A percentile compares a stretch with the other conserved stretches of the same genome.
These are phyloP conservation scores for Leishmania tarentolae DNA, from an alignment of 208 protist genomes.

Conservation along the genomic window DNA sequence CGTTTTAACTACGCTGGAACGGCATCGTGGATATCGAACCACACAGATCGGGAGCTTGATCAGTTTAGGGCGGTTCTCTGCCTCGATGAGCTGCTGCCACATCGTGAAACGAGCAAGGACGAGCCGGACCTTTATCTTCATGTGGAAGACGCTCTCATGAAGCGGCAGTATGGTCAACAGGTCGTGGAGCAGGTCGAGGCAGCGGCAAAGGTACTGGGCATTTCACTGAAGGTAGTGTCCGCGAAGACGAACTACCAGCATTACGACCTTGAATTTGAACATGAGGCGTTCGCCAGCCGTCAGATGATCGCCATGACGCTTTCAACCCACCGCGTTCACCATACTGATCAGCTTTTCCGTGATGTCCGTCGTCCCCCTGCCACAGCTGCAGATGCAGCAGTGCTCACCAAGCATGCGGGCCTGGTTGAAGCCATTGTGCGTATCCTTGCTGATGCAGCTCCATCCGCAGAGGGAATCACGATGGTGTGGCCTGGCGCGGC, in stretches of 20 bases:
- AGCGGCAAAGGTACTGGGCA: slow-evolving; percentile 36
- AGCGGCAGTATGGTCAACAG: slow-evolving; percentile 47
- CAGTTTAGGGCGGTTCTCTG: slow-evolving; percentile 55
- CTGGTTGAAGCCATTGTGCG: slow-evolving; percentile 69
- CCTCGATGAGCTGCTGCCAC: slow-evolving; percentile 73
- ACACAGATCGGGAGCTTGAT: slow-evolving; percentile 56
- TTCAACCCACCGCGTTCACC: slow-evolving; percentile 55
- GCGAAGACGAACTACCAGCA: slow-evolving; percentile 85
- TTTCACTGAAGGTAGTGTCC: slow-evolving; percentile 54
- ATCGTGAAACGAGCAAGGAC: slow-evolving; percentile 14
- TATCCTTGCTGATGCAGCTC: slow-evolving; percentile 29
- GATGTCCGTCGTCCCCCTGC: slow-evolving; percentile 33
- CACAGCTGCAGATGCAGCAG: slow-evolving; percentile 24
- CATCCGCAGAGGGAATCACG: neutral
- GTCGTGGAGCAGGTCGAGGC: slow-evolving; percentile 53
- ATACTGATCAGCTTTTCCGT: slow-evolving; percentile 70
- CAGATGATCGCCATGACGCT: slow-evolving; percentile 79
- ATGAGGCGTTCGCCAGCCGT: slow-evolving; percentile 78
- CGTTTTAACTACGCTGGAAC: slow-evolving; percentile 82
- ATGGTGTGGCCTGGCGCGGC: slow-evolving; percentile 41
- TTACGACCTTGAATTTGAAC: slow-evolving; percentile 84
- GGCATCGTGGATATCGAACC: slow-evolving; percentile 45
- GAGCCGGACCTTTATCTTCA: slow-evolving; percentile 70
- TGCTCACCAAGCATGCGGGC: slow-evolving; percentile 44
- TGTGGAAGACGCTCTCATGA: slow-evolving; percentile 66